phyloP scores from a whole-genome alignment of 371 early-diverging fungal species.

The Lichtheimia ramosa region DNA sequence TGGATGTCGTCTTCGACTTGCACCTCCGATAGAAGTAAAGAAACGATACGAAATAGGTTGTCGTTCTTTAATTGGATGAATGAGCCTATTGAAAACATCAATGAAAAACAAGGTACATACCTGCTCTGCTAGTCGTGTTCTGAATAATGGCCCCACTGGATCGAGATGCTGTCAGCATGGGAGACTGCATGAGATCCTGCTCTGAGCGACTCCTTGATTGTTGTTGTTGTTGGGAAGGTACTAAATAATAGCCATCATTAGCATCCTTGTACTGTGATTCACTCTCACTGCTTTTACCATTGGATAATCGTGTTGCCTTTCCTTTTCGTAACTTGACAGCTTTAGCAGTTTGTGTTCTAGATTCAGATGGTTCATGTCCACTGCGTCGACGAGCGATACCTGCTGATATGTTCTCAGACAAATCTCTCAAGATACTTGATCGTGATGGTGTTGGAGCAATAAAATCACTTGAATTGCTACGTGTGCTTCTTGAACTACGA shows the following conservation, averaged over 20 bases:
- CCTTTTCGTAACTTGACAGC: slow-evolving; percentile 7
- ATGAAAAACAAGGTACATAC: too few relatives aligned
- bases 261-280: neutral
- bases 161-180: slow-evolving; percentile 3
- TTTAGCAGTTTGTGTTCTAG: neutral
- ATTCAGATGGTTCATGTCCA: neutral
- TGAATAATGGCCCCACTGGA: too few relatives aligned
- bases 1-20: too few relatives aligned
- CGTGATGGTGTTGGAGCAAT: slow-evolving; percentile 24
- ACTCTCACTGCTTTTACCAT: neutral
- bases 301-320: slow-evolving; percentile 2
- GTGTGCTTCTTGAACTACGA: slow-evolving; percentile 19
- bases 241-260: slow-evolving; percentile 3
- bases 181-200: slow-evolving; percentile 31
- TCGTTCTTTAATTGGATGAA: too few relatives aligned
- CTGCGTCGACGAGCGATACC: slow-evolving; percentile 6
- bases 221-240: slow-evolving; percentile 2
- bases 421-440: slow-evolving; percentile 34
- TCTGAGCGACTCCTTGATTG: slow-evolving; percentile 36
- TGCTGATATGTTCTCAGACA: slow-evolving; percentile 9
- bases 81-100: too few relatives aligned
- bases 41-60: too few relatives aligned
- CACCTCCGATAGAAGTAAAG: too few relatives aligned
- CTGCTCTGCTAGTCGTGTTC: too few relatives aligned
- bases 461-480: slow-evolving; percentile 7